Base-by-base conservation (phyloP, 140 eudicot species). In the Flaveria floridana region DNA sequence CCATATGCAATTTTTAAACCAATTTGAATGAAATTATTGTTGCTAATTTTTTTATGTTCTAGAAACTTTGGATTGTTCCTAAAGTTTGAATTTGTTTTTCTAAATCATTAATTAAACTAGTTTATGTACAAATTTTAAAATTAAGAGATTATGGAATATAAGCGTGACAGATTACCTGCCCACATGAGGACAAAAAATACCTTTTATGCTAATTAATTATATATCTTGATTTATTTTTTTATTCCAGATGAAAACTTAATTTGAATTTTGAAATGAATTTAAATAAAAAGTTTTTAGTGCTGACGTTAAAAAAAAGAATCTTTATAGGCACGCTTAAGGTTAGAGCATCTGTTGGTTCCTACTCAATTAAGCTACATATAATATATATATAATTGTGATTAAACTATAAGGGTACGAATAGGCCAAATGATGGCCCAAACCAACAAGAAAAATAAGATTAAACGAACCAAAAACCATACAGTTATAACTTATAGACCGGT, bases 261-360 rank as follows among this genome's bases (percentile, higher is more conserved):
- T 71, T 56, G 14, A 56, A 56, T 42, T 72, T 55, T 41, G 1
- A 56, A 42, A 30, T 47, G 6, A 0, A 70, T 8, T 13, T 34
- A 39, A 59, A 50, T 61, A 59, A 10, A 18, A 51, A 6, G 48
- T 50, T 70, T 70, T 30, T 64, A 26, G 12, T 52, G 57, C 19
- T 78, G 82, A 72, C 74, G 51, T 77, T 77, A 4, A 26, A 13
- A 47, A 51, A 39, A 68, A 21, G 80, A 68, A 68, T 74, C 72
- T 59, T 37, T 68, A 74, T 7, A 59, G 68, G 80, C 80, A 80
- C 51, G 84, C 84, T 67, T 79, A 51, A 73, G 14, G 65, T 62
- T 26, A 73, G 23, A 58, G 79, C 79, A 73, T 79, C 56, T 66
- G 2, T 42, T 30, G 26, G 73, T 65, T 72, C 63, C 58, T 67